These are phyloP conservation scores for Fraxinus platypoda DNA, from an alignment of 305 asterid species.

Conservation along the genomic window DNA sequence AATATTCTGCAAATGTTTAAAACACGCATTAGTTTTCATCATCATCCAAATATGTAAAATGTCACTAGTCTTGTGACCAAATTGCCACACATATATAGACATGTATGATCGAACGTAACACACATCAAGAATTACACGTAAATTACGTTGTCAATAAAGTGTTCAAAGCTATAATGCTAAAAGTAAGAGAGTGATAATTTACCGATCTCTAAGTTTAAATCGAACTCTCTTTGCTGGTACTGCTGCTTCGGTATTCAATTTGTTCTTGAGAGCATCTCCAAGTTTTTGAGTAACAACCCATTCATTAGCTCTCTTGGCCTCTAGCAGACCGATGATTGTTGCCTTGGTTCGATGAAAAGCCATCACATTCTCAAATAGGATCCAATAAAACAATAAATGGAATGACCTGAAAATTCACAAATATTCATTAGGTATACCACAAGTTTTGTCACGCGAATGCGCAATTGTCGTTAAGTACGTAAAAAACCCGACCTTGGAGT, in stretches of 20 bases:
- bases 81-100: background rate
- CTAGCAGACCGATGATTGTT: slow-evolving; percentile 73
- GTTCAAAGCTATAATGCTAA: background rate
- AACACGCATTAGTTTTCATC: background rate
- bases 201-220: slow-evolving; percentile 70
- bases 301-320: slow-evolving; percentile 82
- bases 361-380: slow-evolving; percentile 94
- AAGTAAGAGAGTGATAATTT: background rate
- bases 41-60: background rate
- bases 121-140: background rate
- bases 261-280: slow-evolving; percentile 72
- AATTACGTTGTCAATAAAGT: background rate
- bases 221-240: slow-evolving; percentile 38
- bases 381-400: slow-evolving; percentile 83
- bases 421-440: background rate
- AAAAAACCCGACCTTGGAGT: slow-evolving; percentile 58
- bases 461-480: background rate
- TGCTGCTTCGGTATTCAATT: slow-evolving; percentile 33
- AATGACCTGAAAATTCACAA: slow-evolving; percentile 52
- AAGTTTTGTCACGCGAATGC: background rate
- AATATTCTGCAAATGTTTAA: slow-evolving; percentile 45
- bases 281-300: slow-evolving; percentile 98
- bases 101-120: background rate
- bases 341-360: slow-evolving; percentile 95
- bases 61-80: background rate